Percentiles rank a stretch among this genome's conserved stretches.
These are phyloP conservation scores for Claviceps digitariae DNA, from an alignment of 2,329 filamentous ascomycete species.

Conservation along the genomic window DNA sequence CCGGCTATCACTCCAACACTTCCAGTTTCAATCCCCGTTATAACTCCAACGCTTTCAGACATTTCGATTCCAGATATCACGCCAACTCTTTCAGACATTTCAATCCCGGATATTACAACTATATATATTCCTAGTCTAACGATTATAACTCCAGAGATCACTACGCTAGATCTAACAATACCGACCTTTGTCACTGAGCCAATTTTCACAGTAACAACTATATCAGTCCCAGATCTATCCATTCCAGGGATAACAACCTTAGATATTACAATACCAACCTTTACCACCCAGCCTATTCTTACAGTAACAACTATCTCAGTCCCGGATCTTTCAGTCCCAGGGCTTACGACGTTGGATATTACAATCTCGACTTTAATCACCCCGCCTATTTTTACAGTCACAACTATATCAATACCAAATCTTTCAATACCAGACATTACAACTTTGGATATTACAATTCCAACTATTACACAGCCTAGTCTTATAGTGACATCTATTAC, in stretches of 20 bases:
- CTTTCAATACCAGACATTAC: not conserved
- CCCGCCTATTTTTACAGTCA: not conserved
- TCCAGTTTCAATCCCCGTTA: no score
- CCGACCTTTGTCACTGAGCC: not conserved
- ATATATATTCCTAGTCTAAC: no score
- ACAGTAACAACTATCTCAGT: not conserved
- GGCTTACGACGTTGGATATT: not conserved
- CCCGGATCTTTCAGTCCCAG: not conserved
- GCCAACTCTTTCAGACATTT: no score
- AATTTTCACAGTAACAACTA: not conserved
- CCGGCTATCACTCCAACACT: no score
- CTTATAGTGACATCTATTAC: no score
- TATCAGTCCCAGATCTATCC: not conserved
- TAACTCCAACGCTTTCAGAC: no score
- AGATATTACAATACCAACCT: not conserved
- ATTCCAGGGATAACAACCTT: no score
- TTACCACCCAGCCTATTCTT: not conserved
- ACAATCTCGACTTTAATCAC: no score
- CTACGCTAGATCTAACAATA: no score
- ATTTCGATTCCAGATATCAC: no score
- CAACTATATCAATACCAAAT: not conserved
- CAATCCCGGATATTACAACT: no score
- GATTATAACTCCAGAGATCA: no score
- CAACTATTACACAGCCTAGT: not conserved
- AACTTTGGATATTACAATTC: not conserved